A percentile compares a stretch with the other conserved stretches of the same genome.
phyloP scores from a whole-genome alignment of 2,329 filamentous ascomycete species.

The Neofusicoccum parvum region DNA sequence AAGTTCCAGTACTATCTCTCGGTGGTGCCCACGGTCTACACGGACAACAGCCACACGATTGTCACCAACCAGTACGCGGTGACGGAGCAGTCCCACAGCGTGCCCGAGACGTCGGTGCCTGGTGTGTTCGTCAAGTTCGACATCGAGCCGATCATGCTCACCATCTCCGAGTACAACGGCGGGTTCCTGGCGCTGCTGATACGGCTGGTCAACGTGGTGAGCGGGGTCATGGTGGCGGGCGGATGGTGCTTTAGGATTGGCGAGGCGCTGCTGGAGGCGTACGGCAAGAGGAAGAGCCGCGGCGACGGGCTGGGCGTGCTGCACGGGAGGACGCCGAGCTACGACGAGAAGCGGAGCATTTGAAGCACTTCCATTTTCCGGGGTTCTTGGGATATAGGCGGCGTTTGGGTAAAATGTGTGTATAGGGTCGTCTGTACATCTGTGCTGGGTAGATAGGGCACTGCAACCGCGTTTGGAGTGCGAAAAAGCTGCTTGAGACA shows the following conservation, averaged over 20 bases:
- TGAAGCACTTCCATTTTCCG: neutral
- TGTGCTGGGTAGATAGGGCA: conserved; percentile 3
- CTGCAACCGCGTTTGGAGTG: neutral
- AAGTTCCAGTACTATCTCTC: conserved; percentile 98
- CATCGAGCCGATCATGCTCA: conserved; percentile 90
- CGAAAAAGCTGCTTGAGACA: neutral
- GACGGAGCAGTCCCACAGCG: conserved; percentile 76
- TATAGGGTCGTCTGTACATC: conserved; percentile 6
- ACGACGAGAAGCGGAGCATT: conserved; percentile 17
- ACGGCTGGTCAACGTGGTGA: conserved; percentile 86
- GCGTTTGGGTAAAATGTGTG: conserved; percentile 4
- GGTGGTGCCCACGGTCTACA: conserved; percentile 92
- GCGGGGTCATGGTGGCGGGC: conserved; percentile 87
- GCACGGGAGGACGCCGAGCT: conserved; percentile 13
- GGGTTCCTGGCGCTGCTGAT: conserved; percentile 74
- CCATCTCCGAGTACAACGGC: conserved; percentile 79
- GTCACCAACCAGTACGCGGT: conserved; percentile 98
- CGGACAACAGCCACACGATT: conserved; percentile 61
- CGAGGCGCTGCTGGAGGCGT: conserved; percentile 67
- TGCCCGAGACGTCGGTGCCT: conserved; percentile 72
- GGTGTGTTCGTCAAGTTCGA: conserved; percentile 99
- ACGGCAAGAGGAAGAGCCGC: conserved; percentile 44
- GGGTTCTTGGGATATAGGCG: neutral
- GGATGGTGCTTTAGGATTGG: conserved; percentile 89
- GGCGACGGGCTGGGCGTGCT: conserved; percentile 52